These are phyloP conservation scores for Penicillium sp. DNA, from an alignment of 2,329 filamentous ascomycete genomes.

Conservation along the genomic window DNA sequence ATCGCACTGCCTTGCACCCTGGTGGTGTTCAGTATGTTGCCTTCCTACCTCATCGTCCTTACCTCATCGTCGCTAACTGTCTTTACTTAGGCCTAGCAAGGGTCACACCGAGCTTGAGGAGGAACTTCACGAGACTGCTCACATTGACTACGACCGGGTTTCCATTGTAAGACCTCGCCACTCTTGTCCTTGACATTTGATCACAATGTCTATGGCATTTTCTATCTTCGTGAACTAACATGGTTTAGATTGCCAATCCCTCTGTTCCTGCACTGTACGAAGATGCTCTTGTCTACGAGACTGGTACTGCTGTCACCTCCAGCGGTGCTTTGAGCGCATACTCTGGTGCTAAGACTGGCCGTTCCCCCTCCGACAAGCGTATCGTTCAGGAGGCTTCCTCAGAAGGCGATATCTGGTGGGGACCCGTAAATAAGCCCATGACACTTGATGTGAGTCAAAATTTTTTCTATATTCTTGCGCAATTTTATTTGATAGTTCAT, in stretches of 20 bases:
- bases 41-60: conserved; percentile 9
- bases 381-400: conserved; percentile 90
- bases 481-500: conserved; percentile 18
- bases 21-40: conserved; percentile 78
- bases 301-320: conserved; percentile 93
- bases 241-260: conserved; percentile 72
- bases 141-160: conserved; percentile 98
- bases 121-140: conserved; percentile 93
- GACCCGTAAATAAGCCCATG: conserved; percentile 99
- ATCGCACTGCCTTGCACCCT: conserved; percentile 91
- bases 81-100: conserved; percentile 62
- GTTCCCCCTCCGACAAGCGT: conserved; percentile 95
- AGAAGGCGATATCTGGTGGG: conserved; percentile 96
- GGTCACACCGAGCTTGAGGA: conserved; percentile 98
- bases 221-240: conserved; percentile 10
- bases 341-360: conserved; percentile 96
- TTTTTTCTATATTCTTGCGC: conserved; percentile 6
- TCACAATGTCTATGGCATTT: conserved; percentile 5
- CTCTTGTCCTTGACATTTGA: conserved; percentile 5
- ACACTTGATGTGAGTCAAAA: conserved; percentile 74
- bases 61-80: conserved; percentile 18
- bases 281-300: conserved; percentile 98
- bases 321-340: conserved; percentile 94
- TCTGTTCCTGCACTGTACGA: conserved; percentile 96
- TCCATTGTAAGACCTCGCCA: conserved; percentile 70